These are phyloP conservation scores for Eucalyptus coolabah DNA, from an alignment of 345 rosid species.

Conservation along the genomic window DNA sequence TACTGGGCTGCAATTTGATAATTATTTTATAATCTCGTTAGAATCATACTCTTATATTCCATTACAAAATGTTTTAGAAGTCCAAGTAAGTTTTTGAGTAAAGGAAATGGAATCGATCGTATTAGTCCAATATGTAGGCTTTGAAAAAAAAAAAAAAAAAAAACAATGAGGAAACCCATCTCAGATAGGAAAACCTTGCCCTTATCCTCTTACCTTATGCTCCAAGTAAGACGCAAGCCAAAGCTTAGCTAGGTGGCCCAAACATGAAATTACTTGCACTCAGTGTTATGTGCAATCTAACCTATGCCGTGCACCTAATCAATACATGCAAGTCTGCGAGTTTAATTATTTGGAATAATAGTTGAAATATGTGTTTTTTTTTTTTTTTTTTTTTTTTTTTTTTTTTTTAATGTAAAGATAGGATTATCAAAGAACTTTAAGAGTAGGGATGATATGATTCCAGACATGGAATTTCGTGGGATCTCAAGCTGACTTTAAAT, in stretches of 20 bases:
- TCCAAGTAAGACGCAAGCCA: background rate
- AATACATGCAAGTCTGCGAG: background rate
- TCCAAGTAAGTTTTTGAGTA: background rate
- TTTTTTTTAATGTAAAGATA: background rate
- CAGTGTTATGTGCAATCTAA: background rate
- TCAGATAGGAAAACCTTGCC: background rate
- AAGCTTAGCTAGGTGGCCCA: background rate
- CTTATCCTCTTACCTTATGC: background rate
- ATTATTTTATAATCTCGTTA: background rate
- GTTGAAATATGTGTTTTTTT: background rate
- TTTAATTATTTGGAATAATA: background rate
- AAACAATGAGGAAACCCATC: background rate
- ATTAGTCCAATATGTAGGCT: background rate
- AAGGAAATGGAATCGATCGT: background rate
- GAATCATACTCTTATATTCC: background rate
- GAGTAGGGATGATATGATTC: background rate
- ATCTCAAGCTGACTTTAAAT: background rate
- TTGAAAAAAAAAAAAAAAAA: background rate
- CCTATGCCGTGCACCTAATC: background rate
- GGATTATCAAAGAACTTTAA: background rate
- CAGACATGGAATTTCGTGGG: background rate
- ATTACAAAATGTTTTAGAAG: background rate
- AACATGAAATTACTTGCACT: background rate
- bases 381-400: background rate
- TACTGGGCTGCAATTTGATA: background rate